Percentiles rank a stretch among this genome's conserved stretches.
Conservation (phyloP, 2,329 filamentous ascomycete genomes). For the Leptodontidium sp. region DNA sequence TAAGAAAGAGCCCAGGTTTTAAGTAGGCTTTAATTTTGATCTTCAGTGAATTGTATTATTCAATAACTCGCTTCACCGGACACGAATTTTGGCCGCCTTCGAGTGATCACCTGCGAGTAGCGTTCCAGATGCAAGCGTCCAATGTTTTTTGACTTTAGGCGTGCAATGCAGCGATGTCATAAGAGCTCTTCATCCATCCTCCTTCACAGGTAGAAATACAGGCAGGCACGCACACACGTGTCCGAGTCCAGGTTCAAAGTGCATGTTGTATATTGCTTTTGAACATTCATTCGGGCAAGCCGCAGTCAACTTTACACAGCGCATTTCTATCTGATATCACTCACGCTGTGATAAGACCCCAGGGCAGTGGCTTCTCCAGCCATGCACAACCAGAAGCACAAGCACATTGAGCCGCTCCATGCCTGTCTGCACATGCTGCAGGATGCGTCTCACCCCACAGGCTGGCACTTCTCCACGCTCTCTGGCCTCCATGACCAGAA, state of each 20-base stretch:
- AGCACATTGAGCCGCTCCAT: not conserved
- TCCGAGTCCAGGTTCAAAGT: conserved; percentile 6
- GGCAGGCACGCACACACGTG: no score
- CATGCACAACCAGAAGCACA: not conserved
- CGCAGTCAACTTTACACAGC: not conserved
- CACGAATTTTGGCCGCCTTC: no score
- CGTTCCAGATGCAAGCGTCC: not conserved
- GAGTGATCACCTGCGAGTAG: no score
- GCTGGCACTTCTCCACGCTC: not conserved
- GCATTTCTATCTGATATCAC: not conserved
- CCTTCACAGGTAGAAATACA: no score
- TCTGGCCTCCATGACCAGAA: not conserved
- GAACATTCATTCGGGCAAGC: not conserved
- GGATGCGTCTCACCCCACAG: conserved; percentile 9
- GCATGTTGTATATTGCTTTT: conserved; percentile 8
- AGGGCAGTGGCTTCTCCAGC: not conserved
- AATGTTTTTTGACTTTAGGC: not conserved
- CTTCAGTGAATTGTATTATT: no score
- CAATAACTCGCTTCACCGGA: no score
- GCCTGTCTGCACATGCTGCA: conserved; percentile 5
- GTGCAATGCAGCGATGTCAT: not conserved
- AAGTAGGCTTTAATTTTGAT: no score
- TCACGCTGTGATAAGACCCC: not conserved
- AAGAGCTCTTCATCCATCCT: no score
- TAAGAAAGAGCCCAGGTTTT: no score